These are phyloP conservation scores for Chlamydomonas schloesseri DNA, from an alignment of 139 green algal genomes.

Conservation along the genomic window DNA sequence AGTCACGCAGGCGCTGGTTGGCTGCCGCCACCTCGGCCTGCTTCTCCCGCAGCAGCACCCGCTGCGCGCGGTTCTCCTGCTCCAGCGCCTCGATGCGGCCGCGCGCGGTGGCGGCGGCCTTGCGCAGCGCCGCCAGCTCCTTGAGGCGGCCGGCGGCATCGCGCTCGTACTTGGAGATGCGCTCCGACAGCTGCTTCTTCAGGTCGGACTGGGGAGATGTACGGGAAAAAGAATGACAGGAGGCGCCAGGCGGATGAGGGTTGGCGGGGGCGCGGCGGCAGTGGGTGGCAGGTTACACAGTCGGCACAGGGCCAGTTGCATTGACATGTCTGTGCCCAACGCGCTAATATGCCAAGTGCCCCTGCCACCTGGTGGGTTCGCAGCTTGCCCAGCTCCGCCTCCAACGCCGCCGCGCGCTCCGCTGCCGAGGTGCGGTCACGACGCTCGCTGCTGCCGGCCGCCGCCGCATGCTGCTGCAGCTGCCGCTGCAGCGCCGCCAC, in stretches of 20 bases:
- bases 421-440: neutral
- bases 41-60: slow-evolving; percentile 38
- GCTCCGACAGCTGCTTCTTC: slow-evolving; percentile 36
- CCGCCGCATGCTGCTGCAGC: slow-evolving; percentile 33
- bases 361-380: slow-evolving; percentile 32
- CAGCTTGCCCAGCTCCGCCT: slow-evolving; percentile 30
- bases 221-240: too few species aligned
- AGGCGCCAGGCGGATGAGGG: neutral
- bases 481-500: slow-evolving; percentile 22
- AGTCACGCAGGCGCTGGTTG: slow-evolving; percentile 5
- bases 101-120: slow-evolving; percentile 4
- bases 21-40: slow-evolving; percentile 28
- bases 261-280: neutral
- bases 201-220: slow-evolving; percentile 25
- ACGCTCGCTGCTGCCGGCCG: neutral
- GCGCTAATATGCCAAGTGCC: too few species aligned
- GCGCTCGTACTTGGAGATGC: slow-evolving; percentile 23
- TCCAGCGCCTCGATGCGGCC: slow-evolving; percentile 36
- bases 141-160: slow-evolving; percentile 25
- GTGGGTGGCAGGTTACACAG: neutral
- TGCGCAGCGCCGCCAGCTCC: slow-evolving; percentile 31
- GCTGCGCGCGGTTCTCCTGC: slow-evolving; percentile 36
- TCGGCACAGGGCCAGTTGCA: too few species aligned
- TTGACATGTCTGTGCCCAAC: too few species aligned
- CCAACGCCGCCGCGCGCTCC: slow-evolving; percentile 1